Base-by-base conservation (phyloP, 176 grass and related monocot genomes). In the Puccinellia tenuiflora region DNA sequence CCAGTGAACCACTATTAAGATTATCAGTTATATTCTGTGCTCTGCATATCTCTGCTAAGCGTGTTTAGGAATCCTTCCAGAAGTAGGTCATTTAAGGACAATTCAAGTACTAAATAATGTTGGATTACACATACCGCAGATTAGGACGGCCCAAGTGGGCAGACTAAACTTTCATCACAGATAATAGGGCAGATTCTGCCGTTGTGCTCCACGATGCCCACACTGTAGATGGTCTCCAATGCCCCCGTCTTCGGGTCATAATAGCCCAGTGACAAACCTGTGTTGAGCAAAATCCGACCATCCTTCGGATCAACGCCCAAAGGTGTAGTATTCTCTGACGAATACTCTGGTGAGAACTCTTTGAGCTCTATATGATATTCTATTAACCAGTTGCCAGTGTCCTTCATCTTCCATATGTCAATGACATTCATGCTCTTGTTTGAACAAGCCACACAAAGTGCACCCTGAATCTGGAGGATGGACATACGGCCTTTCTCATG, bases 91-190 rank as follows among this genome's bases (percentile, higher is more conserved):
- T 59, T 59, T 59, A 59, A 59, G 22, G 55, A 59, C 25, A 63
- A 31, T 63, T 63, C 16, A 63, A 63, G 28, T 30, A 62, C 59
- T 30, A 29, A 29, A 62, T 62, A 63, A 63, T 63, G 60, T 31
- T 31, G 14, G 60, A 63, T 63, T 63, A 15, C 14, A 63, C 60
- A 63, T 63, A 63, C 60, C 60, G 28, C 14, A 28, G 45, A 53
- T 38, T 75, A 84, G 11, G 7, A 30, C 0, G 11, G 59, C 45
- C 45, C 34, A 30, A n/a, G 74, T 7, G 59, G 82, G 46, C 45
- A 67, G 73, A 84, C 73, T 40, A 84, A 84, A 67, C 82, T 84
- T 84, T 77, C 82, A 42, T 76, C 45, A 47, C 57, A 84, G n/a
- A 84, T 64, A 76, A 84, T 67, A 51, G 72, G 60, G 28, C 47